phyloP scores from a whole-genome alignment of 2,329 filamentous ascomycete genomes.

The Aspergillus sojae region DNA sequence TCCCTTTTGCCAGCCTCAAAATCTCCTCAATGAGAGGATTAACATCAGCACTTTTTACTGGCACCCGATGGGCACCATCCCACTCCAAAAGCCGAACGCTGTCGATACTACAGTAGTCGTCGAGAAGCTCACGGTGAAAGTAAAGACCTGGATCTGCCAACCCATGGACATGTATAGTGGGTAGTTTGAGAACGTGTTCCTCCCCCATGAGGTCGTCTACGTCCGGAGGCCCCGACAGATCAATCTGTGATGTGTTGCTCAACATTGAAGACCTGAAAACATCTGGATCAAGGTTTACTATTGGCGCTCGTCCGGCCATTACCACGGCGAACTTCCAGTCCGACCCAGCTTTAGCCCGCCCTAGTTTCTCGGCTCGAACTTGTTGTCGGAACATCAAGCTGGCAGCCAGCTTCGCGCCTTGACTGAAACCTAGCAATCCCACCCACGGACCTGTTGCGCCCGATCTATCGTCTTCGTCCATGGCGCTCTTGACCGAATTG shows the following conservation, averaged over 20 bases:
- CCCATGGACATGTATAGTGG: constrained; percentile 71
- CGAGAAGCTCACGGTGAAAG: constrained; percentile 58
- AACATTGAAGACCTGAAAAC: not conserved
- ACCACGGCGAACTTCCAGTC: constrained; percentile 64
- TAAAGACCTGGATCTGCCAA: constrained; percentile 61
- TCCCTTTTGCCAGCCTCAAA: not conserved
- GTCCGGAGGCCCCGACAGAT: not conserved
- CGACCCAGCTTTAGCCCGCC: constrained; percentile 28
- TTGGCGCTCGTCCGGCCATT: constrained; percentile 63
- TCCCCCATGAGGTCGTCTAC: not conserved
- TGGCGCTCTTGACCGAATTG: constrained; percentile 27
- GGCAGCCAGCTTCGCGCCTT: constrained; percentile 65
- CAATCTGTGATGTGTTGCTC: not conserved
- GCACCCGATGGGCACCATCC: constrained; percentile 72
- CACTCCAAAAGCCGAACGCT: constrained; percentile 67
- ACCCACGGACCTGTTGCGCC: constrained; percentile 62
- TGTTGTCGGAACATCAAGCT: constrained; percentile 67
- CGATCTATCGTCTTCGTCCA: constrained; percentile 54
- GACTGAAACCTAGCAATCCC: constrained; percentile 66
- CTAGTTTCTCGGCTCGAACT: constrained; percentile 34
- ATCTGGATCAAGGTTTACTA: constrained; percentile 44
- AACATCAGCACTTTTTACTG: constrained; percentile 69
- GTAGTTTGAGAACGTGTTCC: constrained; percentile 50
- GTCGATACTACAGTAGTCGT: constrained; percentile 61
- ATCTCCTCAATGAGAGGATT: constrained; percentile 57